A percentile compares a stretch with the other conserved stretches of the same genome.
Conservation (phyloP, 768 basidiomycete species). For the Mycena capillaripes region DNA sequence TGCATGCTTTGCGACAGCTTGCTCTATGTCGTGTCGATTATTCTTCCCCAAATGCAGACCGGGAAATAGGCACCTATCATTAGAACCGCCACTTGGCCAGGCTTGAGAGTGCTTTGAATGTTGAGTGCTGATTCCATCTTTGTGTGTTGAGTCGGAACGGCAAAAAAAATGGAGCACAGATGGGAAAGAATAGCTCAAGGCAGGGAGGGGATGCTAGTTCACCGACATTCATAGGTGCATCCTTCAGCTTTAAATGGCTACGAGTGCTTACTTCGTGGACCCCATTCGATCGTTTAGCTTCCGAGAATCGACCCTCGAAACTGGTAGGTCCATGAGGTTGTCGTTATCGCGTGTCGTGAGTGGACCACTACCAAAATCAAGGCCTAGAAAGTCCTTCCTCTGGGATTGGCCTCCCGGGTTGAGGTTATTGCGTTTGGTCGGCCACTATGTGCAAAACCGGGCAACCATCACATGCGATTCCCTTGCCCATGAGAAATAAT, state of each 20-base stretch:
- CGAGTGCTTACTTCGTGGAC: not conserved
- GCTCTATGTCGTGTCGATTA: no score
- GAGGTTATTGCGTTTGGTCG: not conserved
- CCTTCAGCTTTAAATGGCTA: not conserved
- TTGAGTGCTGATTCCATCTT: slow-evolving; percentile 28
- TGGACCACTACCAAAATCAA: not conserved
- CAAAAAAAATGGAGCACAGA: no score
- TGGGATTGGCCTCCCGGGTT: not conserved
- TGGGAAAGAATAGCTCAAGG: no score
- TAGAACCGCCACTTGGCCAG: slow-evolving; percentile 66
- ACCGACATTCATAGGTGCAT: not conserved
- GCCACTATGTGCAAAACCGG: not conserved
- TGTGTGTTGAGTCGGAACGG: no score
- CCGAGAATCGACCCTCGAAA: not conserved
- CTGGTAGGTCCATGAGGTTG: not conserved
- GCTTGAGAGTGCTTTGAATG: slow-evolving; percentile 63
- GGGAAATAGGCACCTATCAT: no score
- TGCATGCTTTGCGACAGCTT: slow-evolving; percentile 72
- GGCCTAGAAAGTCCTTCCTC: not conserved
- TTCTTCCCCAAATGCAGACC: no score
- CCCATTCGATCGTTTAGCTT: slow-evolving; percentile 9
- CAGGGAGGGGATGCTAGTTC: no score
- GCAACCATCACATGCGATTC: not conserved
- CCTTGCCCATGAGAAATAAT: not conserved
- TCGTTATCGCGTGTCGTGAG: not conserved